phyloP scores from a whole-genome alignment of 2,329 filamentous ascomycete species.

The Cladosporium sp. region DNA sequence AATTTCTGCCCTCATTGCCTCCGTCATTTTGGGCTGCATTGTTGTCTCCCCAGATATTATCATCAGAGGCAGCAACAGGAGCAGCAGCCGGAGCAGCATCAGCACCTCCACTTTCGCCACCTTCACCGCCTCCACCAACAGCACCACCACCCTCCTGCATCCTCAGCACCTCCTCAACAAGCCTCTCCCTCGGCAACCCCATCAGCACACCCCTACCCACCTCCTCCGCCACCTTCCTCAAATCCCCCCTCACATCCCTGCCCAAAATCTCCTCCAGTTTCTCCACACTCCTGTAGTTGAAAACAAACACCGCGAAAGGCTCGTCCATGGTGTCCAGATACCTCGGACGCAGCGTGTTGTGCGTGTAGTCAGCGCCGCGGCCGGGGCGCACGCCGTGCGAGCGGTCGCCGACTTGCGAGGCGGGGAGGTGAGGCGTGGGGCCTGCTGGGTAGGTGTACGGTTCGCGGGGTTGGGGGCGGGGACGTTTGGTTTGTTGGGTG shows the following conservation, averaged over 20 bases:
- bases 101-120: neutral
- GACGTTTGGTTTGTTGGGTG: neutral
- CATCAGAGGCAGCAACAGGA: too few relatives aligned
- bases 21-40: too few relatives aligned
- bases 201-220: constrained; percentile 9
- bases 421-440: constrained; percentile 23
- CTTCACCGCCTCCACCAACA: neutral
- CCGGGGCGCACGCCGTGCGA: constrained; percentile 30
- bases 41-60: too few relatives aligned
- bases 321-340: constrained; percentile 39
- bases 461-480: constrained; percentile 16
- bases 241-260: constrained; percentile 23
- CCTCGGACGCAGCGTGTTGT: constrained; percentile 33
- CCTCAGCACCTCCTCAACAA: constrained; percentile 19
- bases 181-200: constrained; percentile 23
- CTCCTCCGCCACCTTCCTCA: constrained; percentile 16
- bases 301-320: constrained; percentile 47
- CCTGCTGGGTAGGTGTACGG: constrained; percentile 30
- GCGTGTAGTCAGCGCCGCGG: constrained; percentile 35
- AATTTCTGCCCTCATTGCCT: too few relatives aligned
- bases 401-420: constrained; percentile 17
- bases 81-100: neutral
- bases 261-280: constrained; percentile 34
- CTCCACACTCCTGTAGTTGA: constrained; percentile 40
- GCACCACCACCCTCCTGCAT: neutral